Evolutionary conservation across 2,329 filamentous ascomycete genomes (phyloP), one percentile per base, ranked within the genome.

Genomic region (Magnaporthiopsis rhizophila): DNA sequence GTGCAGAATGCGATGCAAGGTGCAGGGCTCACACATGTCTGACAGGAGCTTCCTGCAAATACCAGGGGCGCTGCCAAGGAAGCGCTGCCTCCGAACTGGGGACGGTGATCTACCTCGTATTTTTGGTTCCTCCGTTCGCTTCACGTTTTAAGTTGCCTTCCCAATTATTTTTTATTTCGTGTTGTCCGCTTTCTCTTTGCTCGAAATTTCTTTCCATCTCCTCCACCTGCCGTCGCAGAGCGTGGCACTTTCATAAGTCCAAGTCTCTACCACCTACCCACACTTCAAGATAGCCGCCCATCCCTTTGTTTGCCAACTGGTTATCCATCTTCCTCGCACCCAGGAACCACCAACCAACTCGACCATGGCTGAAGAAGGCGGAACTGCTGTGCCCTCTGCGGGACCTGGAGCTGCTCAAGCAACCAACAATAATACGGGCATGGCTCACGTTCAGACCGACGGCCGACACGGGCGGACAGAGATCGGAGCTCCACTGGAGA

Each of bases 361-460:
- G 21, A 28, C 26, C 21, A 62, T 68, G 67, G 60, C 65, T 36
- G 67, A 68, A 24, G 63, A 64, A 15, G 63, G 58, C 21, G 45
- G 57, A 28, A 21, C 26, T 12, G 61, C 61, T n/a, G 62, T 24
- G 7, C 60, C 28, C 60, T 8, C 58, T 58, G 57, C 32, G 15
- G 64, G 38, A 18, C 38, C 26, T 26, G 63, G 50, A 34, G 65
- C 11, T 13, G 12, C 61, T 61, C 58, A 36, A 36, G 34, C 60
- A 36, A 26, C 36, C 30, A 36, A 61, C n/a, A 57, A 53, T 21
- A 57, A 53, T 21, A 11, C 45, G 26, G 61, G 45, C 50, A 24
- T 30, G 45, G 13, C 15, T 5, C 26, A 28, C 11, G 26, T 45
- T 6, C 45, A 53, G 11, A n/a, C 32, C 28, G 61, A 62, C 5